Evolutionary conservation across 352 stramenopile genomes (phyloP), one percentile per base, ranked within the genome.

Genomic region (Phytophthora macrochlamydospora): DNA sequence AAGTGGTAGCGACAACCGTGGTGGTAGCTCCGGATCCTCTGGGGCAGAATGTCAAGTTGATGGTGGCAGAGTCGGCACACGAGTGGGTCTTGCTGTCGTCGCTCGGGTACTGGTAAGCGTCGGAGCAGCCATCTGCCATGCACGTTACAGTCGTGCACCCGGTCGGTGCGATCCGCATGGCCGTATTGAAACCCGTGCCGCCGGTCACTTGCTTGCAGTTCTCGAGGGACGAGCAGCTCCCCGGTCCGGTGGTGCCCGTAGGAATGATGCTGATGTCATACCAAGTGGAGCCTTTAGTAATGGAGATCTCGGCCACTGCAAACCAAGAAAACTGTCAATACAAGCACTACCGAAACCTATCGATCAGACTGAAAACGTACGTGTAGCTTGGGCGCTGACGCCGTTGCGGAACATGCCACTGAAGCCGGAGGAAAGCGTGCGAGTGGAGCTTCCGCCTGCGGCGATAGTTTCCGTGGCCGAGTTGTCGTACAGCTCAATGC

Each of bases 341-440:
- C 8, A 37, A 9, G 8, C 35, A 43, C 18, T 13, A 30, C 12
- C 42, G 9, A 29, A 14, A 56, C 14, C 1, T 35, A 24, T 30
- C 43, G 12, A 9, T 32, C 31, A 14, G n/a, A 48, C 42, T 24
- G 2, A 4, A 2, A 59, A 55, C 66, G 12, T 67, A 73, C 66
- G 18, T 35, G 76, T 91, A 13, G 82, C 82, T 51, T 87, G 62
- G 18, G 75, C 59, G 31, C 49, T 61, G 11, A 55, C 45, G 50
- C 79, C 78, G 48, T 90, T 73, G 65, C 83, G 83, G 55, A 90
- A 91, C 80, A 91, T 90, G 67, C 75, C 77, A 56, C 65, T 73
- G 53, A 76, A 89, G 9, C 77, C 78, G 13, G 52, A 45, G 8
- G 65, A 12, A 13, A 90, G 72, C 18, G 66, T 69, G 4, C 71